Evolutionary conservation across 495 filamentous ascomycete genomes (phyloP), one percentile per base, ranked within the genome.

Genomic region (Penicillium salamii): DNA sequence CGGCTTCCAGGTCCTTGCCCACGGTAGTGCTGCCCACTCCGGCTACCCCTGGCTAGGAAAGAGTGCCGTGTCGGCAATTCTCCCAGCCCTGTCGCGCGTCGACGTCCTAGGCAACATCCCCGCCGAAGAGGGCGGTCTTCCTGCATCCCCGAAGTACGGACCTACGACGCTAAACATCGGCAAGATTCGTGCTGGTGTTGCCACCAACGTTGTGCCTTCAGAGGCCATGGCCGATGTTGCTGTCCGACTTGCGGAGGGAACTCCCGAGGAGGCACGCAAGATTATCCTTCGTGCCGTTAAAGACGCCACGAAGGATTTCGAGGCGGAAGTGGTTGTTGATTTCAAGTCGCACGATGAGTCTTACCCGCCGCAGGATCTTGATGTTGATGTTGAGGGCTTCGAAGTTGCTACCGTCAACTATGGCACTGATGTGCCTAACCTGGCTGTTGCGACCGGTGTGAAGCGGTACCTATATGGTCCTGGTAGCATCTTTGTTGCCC

Each of bases 111-210:
- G 74, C 31, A 42, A 69, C 17, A 67, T 66, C 42, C 68, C 69
- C 19, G 58, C 38, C 2, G 54, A 62, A 34, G 51, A 72, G 21
- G 73, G 71, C 13, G 81, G 85, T 15, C 59, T 96, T 15, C 93
- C 93, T 1, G 72, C 68, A 7, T 88, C 82, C 43, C 76, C 85
- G 35, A 83, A 88, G 56, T 92, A 87, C 57, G 92, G 93, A 1
- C 83, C 86, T 20, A 91, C 88, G 3, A 97, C 93, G 0, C 64
- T 96, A 37, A 97, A 97, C 57, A 78, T 97, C 33, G 92, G 92
- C 0, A 53, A 64, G 13, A 72, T 97, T 2, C 76, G 81, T 7
- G 92, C 89, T 11, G 92, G 92, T 1, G 90, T 96, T 0, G 93
- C 92, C 4, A 77, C 76, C 0, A 97, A 97, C 60, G 91, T 97